phyloP scores from a whole-genome alignment of 306 rosid species.

The Pyrus pyrifolia region DNA sequence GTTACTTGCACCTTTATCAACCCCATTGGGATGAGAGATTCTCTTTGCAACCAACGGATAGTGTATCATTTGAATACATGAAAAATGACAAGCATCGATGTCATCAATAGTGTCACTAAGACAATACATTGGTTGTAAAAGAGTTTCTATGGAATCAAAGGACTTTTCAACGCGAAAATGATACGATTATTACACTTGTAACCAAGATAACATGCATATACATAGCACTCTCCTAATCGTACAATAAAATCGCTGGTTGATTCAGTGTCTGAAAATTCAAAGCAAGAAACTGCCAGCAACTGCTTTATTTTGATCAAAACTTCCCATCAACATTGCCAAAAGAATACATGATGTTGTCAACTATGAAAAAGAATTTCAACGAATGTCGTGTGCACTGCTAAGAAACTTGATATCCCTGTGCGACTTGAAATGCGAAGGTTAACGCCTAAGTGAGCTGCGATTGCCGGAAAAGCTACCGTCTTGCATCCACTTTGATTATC shows the following conservation, averaged over 20 bases:
- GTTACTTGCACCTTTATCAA: too few species aligned
- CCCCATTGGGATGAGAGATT: too few species aligned
- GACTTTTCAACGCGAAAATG: too few species aligned
- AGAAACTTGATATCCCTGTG: constrained; percentile 24
- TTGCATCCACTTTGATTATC: constrained; percentile 23
- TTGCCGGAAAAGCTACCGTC: constrained; percentile 25
- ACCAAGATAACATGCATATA: too few species aligned
- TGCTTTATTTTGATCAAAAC: constrained; percentile 45
- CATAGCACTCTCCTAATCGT: too few species aligned
- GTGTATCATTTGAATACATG: too few species aligned
- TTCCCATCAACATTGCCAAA: constrained; percentile 21
- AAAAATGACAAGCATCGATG: too few species aligned
- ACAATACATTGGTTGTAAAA: too few species aligned
- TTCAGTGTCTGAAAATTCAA: neutral
- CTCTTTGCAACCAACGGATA: too few species aligned
- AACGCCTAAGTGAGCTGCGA: constrained; percentile 36
- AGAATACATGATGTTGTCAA: constrained; percentile 37
- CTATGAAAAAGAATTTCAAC: constrained; percentile 31
- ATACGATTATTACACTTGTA: too few species aligned
- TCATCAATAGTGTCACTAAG: too few species aligned
- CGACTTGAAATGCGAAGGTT: constrained; percentile 28
- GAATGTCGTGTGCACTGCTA: constrained; percentile 24
- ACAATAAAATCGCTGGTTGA: neutral
- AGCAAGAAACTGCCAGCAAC: neutral
- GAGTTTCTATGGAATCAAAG: rapidly evolving